Conservation (phyloP, 495 filamentous ascomycete genomes). For the Penicillium flavigenum region DNA sequence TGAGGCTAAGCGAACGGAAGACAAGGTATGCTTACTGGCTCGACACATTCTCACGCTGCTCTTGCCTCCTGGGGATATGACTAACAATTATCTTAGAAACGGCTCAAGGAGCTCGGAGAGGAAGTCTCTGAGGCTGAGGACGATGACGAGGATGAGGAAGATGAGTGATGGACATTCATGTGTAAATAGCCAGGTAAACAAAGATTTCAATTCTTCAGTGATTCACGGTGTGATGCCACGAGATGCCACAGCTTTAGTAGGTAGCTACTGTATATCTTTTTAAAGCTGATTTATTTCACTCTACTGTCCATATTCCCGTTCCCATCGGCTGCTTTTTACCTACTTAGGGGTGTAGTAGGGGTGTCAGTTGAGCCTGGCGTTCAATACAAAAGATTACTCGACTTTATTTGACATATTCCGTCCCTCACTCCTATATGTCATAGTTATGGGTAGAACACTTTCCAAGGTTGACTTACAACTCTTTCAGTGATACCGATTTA, state of each 20-base stretch:
- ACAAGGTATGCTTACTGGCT: conserved; percentile 62
- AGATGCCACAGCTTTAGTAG: background rate
- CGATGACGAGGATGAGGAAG: conserved; percentile 62
- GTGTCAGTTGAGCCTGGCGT: background rate
- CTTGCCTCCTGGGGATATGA: background rate
- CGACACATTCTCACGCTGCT: background rate
- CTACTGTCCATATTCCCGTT: background rate
- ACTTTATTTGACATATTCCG: background rate
- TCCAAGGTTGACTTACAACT: too few relatives aligned
- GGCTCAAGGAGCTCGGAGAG: conserved; percentile 69
- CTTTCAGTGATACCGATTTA: too few relatives aligned
- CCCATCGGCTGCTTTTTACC: too few relatives aligned
- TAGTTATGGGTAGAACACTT: background rate
- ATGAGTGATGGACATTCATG: conserved; percentile 35
- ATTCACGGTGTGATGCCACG: background rate
- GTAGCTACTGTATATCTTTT: background rate
- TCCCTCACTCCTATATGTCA: background rate
- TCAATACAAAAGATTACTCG: background rate
- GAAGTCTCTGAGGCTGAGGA: conserved; percentile 78
- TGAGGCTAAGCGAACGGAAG: conserved; percentile 77
- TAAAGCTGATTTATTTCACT: background rate
- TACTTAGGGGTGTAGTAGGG: too few relatives aligned
- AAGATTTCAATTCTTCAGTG: background rate
- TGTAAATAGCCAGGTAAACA: conserved; percentile 17
- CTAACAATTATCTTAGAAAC: conserved; percentile 54